Conservation (phyloP, 106 monocot genomes). For the Gastrodia elata region DNA sequence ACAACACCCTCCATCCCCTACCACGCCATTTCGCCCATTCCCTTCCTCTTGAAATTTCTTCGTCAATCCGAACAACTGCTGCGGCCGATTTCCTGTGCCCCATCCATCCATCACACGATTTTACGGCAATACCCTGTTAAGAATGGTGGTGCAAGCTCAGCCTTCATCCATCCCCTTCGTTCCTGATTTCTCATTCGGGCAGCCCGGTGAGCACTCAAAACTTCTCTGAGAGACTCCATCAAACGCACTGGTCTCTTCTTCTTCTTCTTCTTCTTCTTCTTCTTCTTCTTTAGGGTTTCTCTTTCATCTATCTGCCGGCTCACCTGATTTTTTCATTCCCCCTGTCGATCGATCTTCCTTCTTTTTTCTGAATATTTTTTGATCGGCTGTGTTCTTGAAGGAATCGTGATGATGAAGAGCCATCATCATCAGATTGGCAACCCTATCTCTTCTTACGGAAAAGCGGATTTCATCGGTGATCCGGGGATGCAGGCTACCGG, state of each 20-base stretch:
- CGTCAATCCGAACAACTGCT: background rate
- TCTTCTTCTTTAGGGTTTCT: background rate
- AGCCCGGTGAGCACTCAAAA: slow-evolving; percentile 5
- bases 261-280: background rate
- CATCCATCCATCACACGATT: background rate
- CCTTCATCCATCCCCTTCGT: slow-evolving; percentile 24
- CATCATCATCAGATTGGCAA: background rate
- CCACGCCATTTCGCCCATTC: slow-evolving; percentile 8
- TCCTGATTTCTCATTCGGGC: slow-evolving; percentile 23
- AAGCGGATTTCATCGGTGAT: background rate
- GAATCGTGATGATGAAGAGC: background rate
- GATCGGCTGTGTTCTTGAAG: slow-evolving; percentile 2
- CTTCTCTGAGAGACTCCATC: background rate
- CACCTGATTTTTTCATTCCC: background rate
- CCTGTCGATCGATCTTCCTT: background rate
- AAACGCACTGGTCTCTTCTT: too few relatives aligned
- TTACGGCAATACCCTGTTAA: background rate
- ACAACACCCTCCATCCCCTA: background rate
- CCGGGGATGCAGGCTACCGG: background rate
- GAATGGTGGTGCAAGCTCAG: slow-evolving; percentile 47
- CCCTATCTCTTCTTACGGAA: background rate
- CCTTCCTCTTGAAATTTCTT: background rate
- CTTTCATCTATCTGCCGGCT: too few relatives aligned
- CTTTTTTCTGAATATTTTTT: background rate
- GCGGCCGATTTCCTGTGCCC: background rate